Evolutionary conservation across 2,329 filamentous ascomycete genomes (phyloP), one percentile per base, ranked within the genome.

Genomic region (Arthrobotrys sphaeroides): DNA sequence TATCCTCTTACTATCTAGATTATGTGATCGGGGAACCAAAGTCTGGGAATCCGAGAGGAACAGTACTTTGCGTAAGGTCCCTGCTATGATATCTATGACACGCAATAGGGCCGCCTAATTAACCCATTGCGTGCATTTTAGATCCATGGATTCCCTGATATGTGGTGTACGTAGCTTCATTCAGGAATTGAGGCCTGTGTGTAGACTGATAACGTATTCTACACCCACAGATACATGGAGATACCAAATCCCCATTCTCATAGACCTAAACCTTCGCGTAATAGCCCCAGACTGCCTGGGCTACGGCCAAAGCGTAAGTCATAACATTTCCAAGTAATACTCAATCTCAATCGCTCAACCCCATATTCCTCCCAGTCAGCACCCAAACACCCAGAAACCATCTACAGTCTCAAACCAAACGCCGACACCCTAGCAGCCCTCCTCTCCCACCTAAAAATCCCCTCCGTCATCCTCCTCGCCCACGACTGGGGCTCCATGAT

Each of bases 401-500:
- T 87, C 66, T 97, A 94, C 83, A 88, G 88, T 22, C 85, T 89
- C 81, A 95, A 93, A 84, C 88, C 86, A 77, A 88, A 91, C 73
- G 86, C 90, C 16, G 88, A 89, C 65, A 93, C 97, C 80, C 87
- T 98, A 78, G 90, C 88, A 20, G 89, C 88, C 76, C 86, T 98
- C 22, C 88, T 90, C 5, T 84, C 84, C 73, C 86, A 90, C 38
- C 82, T 90, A 3, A 83, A 84, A 2, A 84, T 85, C 62, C 84
- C 81, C 45, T 84, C 82, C 53, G 90, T 97, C 80, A 90, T 97
- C 68, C 86, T 97, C 12, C 93, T 93, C 55, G 94, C 93, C 5
- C 94, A 97, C 83, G 94, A 98, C 83, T 97, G 94, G 79, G 94
- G 94, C 82, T 93, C 92, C 79, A 85, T 86, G 1, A 85, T 94